Evolutionary conservation across 2,329 filamentous ascomycete species (phyloP), one percentile per base, ranked within the genome.

Genomic region (Fusarium sp.): DNA sequence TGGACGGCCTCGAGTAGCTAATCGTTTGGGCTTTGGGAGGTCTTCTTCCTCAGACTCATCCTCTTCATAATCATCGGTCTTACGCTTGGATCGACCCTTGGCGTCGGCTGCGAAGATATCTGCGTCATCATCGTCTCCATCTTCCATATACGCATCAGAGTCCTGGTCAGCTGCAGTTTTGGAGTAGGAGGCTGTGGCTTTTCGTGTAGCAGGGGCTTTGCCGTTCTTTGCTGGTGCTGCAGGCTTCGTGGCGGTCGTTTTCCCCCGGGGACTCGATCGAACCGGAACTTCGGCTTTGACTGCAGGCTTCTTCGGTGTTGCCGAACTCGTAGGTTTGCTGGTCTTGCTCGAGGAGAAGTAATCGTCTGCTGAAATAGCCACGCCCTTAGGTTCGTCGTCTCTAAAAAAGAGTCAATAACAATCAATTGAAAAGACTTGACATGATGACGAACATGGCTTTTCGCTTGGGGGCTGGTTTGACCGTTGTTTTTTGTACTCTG

Each of bases 91-190:
- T 44, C 86, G 82, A 47, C 85, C 86, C 75, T 89, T 91, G 33
- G 85, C 86, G 67, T 92, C 89, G 6, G 91, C 90, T 15, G 90
- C 91, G 78, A 94, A 94, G 20, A 97, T 94, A 71, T 97, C 94
- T n/a, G 87, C 91, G 4, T 87, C 90, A 44, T 92, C 88, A 8
- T 86, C 84, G 35, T 91, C 89, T 33, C 89, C 90, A 53, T 92
- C 90, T 20, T 92, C 87, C 68, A 91, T 79, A 59, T 86, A 87
- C 7, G 83, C 85, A 71, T 87, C 84, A 10, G 84, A 84, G 59
- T 88, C 85, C 35, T 87, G 83, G 35, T 86, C 78, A 6, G 74
- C 67, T 23, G 76, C 73, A 56, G 80, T 74, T 47, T 83, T 81
- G 50, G 79, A 79, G 55, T 82, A 78, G 3, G 82, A 75, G 2